Percentiles rank a stretch among this genome's conserved stretches.
Conservation (phyloP, 2,329 filamentous ascomycete genomes). For the Microdochium paspali region DNA sequence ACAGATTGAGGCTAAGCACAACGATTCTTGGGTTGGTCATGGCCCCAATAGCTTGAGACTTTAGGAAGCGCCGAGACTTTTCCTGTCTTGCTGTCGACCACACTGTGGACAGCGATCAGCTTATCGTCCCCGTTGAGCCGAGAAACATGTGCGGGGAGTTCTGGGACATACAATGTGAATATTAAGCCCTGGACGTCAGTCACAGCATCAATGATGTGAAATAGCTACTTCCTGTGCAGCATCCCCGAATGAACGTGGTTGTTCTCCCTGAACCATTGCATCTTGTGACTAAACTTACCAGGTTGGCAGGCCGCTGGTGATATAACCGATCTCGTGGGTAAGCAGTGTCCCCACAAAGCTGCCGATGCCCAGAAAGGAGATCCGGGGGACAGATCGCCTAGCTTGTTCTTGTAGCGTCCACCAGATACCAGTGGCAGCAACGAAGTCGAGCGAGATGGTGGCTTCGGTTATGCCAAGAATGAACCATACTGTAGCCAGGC, state of each 20-base stretch:
- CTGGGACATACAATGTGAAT: slow-evolving; percentile 10
- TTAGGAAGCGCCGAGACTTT: slow-evolving; percentile 14
- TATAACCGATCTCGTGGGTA: slow-evolving; percentile 10
- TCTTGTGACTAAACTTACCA: slow-evolving; percentile 4
- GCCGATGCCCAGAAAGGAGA: slow-evolving; percentile 12
- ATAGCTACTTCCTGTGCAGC: slow-evolving; percentile 10
- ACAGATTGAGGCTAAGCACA: slow-evolving; percentile 14
- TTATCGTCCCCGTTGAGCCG: slow-evolving; percentile 13
- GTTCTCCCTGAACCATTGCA: not conserved
- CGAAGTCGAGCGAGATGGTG: slow-evolving; percentile 11
- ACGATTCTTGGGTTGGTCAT: slow-evolving; percentile 12
- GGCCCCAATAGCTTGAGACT: slow-evolving; percentile 12
- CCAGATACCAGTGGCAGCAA: slow-evolving; percentile 14
- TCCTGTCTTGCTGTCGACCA: slow-evolving; percentile 17
- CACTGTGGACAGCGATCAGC: slow-evolving; percentile 15
- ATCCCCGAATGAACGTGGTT: not conserved
- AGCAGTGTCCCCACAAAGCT: slow-evolving; percentile 11
- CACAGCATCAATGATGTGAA: slow-evolving; percentile 8
- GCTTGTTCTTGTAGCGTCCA: slow-evolving; percentile 14
- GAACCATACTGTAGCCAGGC: slow-evolving; percentile 9
- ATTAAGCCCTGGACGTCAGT: slow-evolving; percentile 9
- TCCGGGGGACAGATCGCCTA: slow-evolving; percentile 10
- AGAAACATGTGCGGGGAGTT: slow-evolving; percentile 8
- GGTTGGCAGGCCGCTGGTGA: slow-evolving; percentile 6
- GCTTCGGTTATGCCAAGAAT: slow-evolving; percentile 12